Percentiles rank a stretch among this genome's conserved stretches.
Evolutionary conservation across 1,284 basidiomycete species (phyloP).

Genomic region (Mycena sp.): DNA sequence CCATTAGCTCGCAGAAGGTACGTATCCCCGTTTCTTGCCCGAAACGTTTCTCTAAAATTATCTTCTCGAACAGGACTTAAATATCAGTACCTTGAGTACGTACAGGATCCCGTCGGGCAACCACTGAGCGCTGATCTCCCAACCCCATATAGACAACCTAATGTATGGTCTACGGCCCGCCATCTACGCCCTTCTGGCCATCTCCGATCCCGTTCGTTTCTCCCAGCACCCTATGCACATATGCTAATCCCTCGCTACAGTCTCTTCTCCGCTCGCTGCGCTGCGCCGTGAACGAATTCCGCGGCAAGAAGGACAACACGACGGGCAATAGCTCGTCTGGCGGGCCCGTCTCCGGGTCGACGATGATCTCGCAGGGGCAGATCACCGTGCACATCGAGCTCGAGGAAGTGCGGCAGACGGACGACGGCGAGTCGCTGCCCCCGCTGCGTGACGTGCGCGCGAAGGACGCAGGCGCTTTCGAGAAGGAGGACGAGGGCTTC

Average conservation of each 20-base stretch:
- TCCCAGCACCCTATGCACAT: not conserved
- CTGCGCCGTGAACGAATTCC: not conserved
- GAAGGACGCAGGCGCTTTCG: not conserved
- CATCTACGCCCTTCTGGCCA: constrained; percentile 5
- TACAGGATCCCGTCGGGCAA: not conserved
- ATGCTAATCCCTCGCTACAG: not conserved
- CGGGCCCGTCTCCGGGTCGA: not conserved
- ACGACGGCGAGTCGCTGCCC: not conserved
- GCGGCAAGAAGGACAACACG: not conserved
- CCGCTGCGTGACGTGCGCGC: not conserved
- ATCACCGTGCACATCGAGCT: not conserved
- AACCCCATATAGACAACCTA: not conserved
- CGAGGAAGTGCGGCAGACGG: not conserved
- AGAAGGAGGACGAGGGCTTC: not conserved
- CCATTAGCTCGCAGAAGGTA: not conserved
- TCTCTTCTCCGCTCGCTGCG: not conserved
- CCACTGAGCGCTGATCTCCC: not conserved
- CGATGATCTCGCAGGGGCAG: not conserved
- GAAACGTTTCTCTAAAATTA: not conserved
- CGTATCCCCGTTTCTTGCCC: not conserved
- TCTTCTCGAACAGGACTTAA: not conserved
- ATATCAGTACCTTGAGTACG: not conserved
- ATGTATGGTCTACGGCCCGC: not conserved
- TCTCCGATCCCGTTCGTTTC: not conserved
- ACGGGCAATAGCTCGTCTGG: not conserved